A percentile compares a stretch with the other conserved stretches of the same genome.
Conservation (phyloP, 2,329 filamentous ascomycete genomes). For the Arthroderma sp. region DNA sequence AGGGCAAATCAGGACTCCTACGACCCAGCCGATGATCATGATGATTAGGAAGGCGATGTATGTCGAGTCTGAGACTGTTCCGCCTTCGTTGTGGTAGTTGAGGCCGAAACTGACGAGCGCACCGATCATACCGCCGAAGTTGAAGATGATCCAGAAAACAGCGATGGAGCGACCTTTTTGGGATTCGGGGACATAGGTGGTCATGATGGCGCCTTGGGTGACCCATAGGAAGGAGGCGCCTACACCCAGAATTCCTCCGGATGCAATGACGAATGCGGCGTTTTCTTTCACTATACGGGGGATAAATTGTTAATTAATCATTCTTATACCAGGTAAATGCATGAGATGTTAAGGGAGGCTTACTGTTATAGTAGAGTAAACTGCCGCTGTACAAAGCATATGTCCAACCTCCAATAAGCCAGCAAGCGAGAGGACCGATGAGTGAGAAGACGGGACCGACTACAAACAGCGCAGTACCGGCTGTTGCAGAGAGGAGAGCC, state of each 20-base stretch:
- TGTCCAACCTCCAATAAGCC: slow-evolving; percentile 35
- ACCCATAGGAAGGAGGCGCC: slow-evolving; percentile 36
- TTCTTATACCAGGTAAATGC: too few species aligned
- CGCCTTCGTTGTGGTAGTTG: slow-evolving; percentile 29
- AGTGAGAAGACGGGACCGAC: slow-evolving; percentile 33
- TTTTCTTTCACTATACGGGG: slow-evolving; percentile 20
- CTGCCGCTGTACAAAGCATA: slow-evolving; percentile 35
- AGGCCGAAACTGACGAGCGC: slow-evolving; percentile 33
- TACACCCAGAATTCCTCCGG: slow-evolving; percentile 34
- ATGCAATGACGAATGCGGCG: slow-evolving; percentile 32
- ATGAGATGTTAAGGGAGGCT: slow-evolving; percentile 3
- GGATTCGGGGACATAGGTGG: slow-evolving; percentile 31
- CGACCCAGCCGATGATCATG: slow-evolving; percentile 37
- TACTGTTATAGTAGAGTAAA: slow-evolving; percentile 32
- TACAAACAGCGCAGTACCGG: slow-evolving; percentile 32
- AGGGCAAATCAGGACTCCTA: slow-evolving; percentile 37
- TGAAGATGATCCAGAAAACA: slow-evolving; percentile 36
- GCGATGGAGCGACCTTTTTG: slow-evolving; percentile 34
- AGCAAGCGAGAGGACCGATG: slow-evolving; percentile 31
- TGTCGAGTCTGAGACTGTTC: slow-evolving; percentile 38
- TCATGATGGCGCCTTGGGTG: slow-evolving; percentile 38
- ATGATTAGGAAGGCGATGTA: slow-evolving; percentile 39
- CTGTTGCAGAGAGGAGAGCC: slow-evolving; percentile 31
- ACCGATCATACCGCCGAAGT: slow-evolving; percentile 33
- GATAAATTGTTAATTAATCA: neutral